Conservation (phyloP, 805 yeast genomes). For the Saccharomycopsis babjevae region DNA sequence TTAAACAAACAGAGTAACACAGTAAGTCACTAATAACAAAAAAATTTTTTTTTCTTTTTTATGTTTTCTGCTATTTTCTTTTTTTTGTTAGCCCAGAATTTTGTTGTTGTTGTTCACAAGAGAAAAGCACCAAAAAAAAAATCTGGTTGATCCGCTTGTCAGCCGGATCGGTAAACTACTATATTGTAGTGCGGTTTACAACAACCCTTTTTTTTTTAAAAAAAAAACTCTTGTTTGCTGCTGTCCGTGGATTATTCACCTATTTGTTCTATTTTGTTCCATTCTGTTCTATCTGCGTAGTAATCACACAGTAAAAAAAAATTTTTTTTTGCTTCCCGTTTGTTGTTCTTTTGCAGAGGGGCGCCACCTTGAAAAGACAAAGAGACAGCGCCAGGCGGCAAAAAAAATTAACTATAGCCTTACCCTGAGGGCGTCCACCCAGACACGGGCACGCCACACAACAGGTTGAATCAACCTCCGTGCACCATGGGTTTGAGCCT, state of each 20-base stretch:
- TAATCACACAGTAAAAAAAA: neutral
- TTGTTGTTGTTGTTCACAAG: constrained; percentile 1
- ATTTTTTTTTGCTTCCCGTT: neutral
- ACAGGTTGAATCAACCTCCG: too few relatives aligned
- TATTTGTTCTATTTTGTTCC: neutral
- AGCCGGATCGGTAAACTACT: neutral
- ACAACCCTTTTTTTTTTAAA: too few relatives aligned
- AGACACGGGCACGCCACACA: too few relatives aligned
- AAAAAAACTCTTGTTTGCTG: neutral
- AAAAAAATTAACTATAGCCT: neutral
- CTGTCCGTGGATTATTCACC: neutral
- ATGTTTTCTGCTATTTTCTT: neutral
- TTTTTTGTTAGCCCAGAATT: neutral
- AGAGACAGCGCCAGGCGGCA: neutral
- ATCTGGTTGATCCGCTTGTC: neutral
- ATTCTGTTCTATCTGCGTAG: neutral
- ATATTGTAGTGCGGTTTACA: neutral
- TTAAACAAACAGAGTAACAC: neutral
- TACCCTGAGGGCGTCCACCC: too few relatives aligned
- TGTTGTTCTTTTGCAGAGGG: neutral
- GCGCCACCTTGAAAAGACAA: neutral
- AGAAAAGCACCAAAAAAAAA: neutral
- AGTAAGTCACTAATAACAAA: neutral
- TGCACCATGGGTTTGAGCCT: too few relatives aligned
- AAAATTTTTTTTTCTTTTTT: neutral